Conservation (phyloP, 2,329 filamentous ascomycete species). For the Colletotrichum noveboracense region DNA sequence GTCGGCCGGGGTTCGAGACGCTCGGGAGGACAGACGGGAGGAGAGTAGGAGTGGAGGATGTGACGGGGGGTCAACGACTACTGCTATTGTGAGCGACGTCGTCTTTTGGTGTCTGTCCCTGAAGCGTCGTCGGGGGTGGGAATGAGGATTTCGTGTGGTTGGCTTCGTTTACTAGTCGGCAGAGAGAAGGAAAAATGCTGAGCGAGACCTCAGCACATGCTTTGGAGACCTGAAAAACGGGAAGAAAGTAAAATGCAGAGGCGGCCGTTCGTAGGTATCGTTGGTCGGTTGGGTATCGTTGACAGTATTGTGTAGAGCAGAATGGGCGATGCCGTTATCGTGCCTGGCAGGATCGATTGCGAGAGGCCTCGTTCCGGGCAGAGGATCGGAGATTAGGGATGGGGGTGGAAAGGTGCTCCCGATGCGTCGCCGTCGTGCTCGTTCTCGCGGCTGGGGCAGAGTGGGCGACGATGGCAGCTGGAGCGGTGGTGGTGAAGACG, state of each 20-base stretch:
- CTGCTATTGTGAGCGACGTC: conserved; percentile 5
- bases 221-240: background rate
- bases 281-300: conserved; percentile 13
- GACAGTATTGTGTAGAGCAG: background rate
- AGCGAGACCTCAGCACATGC: conserved; percentile 15
- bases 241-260: background rate
- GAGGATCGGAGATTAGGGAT: background rate
- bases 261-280: conserved; percentile 14
- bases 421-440: background rate
- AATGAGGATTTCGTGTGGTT: background rate
- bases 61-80: background rate
- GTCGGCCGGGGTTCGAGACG: conserved; percentile 12
- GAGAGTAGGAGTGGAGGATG: background rate
- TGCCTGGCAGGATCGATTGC: background rate
- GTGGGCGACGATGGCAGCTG: background rate
- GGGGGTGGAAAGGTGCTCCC: background rate
- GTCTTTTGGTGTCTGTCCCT: background rate
- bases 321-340: background rate
- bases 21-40: background rate
- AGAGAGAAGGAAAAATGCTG: background rate
- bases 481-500: conserved; percentile 24
- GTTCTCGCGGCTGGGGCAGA: background rate
- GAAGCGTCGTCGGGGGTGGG: background rate
- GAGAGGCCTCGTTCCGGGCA: background rate
- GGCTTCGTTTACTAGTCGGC: background rate